phyloP scores from a whole-genome alignment of 129 eudicot genomes.

The Solidago caesia region DNA sequence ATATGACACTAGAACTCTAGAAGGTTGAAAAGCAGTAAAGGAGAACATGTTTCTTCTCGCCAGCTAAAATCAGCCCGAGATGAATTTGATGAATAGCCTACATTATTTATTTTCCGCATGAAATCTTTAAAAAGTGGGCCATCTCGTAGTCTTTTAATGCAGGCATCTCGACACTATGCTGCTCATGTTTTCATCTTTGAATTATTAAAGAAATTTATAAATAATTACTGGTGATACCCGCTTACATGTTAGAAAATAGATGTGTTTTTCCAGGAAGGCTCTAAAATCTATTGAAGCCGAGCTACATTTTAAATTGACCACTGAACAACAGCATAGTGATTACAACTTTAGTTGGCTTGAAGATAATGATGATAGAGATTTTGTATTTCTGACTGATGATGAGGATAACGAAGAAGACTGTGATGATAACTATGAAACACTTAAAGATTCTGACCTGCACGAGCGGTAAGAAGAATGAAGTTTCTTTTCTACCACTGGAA shows the following conservation, averaged over 20 bases:
- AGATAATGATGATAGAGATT: slow-evolving; percentile 51
- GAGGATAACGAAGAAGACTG: slow-evolving; percentile 39
- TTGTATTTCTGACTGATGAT: slow-evolving; percentile 37
- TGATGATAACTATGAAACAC: slow-evolving; percentile 43
- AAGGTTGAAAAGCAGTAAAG: slow-evolving; percentile 50
- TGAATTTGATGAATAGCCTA: slow-evolving; percentile 75
- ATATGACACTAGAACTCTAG: slow-evolving; percentile 46
- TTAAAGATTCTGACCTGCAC: slow-evolving; percentile 49
- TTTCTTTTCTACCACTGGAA: slow-evolving; percentile 31
- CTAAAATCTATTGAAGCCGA: slow-evolving; percentile 69
- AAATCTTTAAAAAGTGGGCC: slow-evolving; percentile 82
- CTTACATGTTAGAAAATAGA: slow-evolving; percentile 48
- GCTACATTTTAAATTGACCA: slow-evolving; percentile 60
- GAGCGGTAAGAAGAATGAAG: slow-evolving; percentile 34
- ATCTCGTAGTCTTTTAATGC: slow-evolving; percentile 85
- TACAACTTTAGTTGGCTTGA: slow-evolving; percentile 73
- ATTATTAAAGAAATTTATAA: not conserved
- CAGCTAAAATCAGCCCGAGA: slow-evolving; percentile 66
- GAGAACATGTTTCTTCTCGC: slow-evolving; percentile 51
- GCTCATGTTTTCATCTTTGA: slow-evolving; percentile 60
- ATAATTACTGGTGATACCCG: not conserved
- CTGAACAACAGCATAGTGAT: slow-evolving; percentile 75
- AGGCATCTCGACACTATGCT: slow-evolving; percentile 88
- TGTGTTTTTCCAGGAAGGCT: slow-evolving; percentile 68
- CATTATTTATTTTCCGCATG: slow-evolving; percentile 74